Percentiles rank a stretch among this genome's conserved stretches.
These are phyloP conservation scores for Lipomyces sp. DNA, from an alignment of 805 yeast genomes.

Conservation along the genomic window DNA sequence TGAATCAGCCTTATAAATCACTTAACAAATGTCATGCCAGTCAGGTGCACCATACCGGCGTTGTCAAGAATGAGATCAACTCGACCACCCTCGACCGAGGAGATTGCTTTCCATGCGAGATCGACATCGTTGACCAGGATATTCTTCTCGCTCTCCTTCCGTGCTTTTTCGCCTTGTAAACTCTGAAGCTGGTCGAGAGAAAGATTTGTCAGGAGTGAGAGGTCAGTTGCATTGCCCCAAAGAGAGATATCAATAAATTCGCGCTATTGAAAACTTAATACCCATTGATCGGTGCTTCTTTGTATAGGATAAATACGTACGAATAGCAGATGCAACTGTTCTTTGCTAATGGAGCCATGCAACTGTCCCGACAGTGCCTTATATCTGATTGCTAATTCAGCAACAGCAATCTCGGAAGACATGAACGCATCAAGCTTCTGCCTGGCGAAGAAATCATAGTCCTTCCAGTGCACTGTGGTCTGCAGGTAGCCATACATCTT, in stretches of 20 bases:
- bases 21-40: background rate
- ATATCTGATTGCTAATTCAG: slow-evolving; percentile 75
- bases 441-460: slow-evolving; percentile 73
- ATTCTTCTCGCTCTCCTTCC: slow-evolving; percentile 49
- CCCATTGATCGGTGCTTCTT: slow-evolving; percentile 48
- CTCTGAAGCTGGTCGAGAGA: slow-evolving; percentile 82
- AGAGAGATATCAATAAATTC: slow-evolving; percentile 87
- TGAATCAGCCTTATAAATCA: slow-evolving; percentile 58
- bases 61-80: slow-evolving; percentile 55
- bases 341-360: slow-evolving; percentile 28
- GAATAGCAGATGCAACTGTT: slow-evolving; percentile 40
- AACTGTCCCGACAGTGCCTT: slow-evolving; percentile 48
- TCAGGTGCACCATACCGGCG: slow-evolving; percentile 21
- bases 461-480: slow-evolving; percentile 50
- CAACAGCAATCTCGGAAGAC: slow-evolving; percentile 75
- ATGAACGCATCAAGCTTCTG: slow-evolving; percentile 76
- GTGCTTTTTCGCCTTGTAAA: slow-evolving; percentile 86
- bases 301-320: slow-evolving; percentile 40
- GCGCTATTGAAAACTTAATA: slow-evolving; percentile 58
- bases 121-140: slow-evolving; percentile 39
- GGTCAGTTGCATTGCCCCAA: slow-evolving; percentile 99
- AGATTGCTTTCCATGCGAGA: slow-evolving; percentile 34
- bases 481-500: slow-evolving; percentile 43
- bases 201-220: slow-evolving; percentile 87
- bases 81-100: slow-evolving; percentile 30